Evolutionary conservation across 257 asterid species (phyloP).

Genomic region (Penstemon barbatus): DNA sequence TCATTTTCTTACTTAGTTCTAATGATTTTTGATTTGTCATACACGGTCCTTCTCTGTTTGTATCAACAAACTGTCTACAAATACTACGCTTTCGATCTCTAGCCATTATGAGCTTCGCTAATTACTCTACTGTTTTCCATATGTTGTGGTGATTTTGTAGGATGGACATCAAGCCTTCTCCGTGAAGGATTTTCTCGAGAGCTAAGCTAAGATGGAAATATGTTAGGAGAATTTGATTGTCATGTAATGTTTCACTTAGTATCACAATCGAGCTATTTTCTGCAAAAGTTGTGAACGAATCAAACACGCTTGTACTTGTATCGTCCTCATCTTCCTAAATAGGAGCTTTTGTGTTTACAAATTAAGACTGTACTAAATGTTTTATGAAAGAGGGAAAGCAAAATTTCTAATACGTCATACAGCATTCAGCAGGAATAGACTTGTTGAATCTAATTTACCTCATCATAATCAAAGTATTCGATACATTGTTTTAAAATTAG

Average conservation of each 20-base stretch:
- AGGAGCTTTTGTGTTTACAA: neutral
- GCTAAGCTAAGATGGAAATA: conserved; percentile 32
- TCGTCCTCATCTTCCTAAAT: neutral
- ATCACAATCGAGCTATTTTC: neutral
- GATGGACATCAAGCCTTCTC: conserved; percentile 66
- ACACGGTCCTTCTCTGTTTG: neutral
- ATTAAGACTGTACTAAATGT: conserved; percentile 8
- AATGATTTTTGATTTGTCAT: conserved; percentile 1
- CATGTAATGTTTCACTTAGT: neutral
- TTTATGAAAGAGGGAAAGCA: conserved; percentile 6
- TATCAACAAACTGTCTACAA: neutral
- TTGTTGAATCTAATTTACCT: too few species aligned
- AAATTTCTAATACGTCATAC: neutral
- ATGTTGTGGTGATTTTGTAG: conserved; percentile 32
- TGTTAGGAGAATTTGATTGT: conserved; percentile 19
- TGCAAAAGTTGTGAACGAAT: neutral
- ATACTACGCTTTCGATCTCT: neutral
- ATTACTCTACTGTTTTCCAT: neutral
- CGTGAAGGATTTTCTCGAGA: conserved; percentile 68
- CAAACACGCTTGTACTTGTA: neutral
- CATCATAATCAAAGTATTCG: too few species aligned
- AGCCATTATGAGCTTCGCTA: neutral
- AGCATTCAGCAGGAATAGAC: too few species aligned
- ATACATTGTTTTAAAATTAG: too few species aligned
- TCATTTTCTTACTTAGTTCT: conserved; percentile 10